Conservation (phyloP, 2,329 filamentous ascomycete species). For the Epichloe typhina region DNA sequence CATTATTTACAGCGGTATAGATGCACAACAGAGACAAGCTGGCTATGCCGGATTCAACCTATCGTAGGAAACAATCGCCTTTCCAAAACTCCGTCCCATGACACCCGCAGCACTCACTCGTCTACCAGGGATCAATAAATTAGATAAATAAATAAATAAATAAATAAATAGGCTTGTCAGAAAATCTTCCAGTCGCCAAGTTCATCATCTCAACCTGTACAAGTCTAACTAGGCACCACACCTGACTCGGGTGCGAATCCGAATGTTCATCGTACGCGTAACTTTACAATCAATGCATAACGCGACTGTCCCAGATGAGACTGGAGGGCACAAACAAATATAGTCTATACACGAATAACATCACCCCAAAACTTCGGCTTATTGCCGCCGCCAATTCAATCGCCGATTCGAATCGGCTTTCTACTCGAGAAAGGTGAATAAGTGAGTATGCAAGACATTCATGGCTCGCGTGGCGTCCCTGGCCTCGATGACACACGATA, state of each 20-base stretch:
- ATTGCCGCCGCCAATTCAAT: no score
- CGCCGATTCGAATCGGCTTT: not conserved
- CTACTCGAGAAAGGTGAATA: slow-evolving; percentile 88
- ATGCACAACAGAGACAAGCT: not conserved
- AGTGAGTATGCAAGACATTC: slow-evolving; percentile 90
- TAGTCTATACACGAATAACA: not conserved
- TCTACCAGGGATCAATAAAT: not conserved
- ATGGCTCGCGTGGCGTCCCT: slow-evolving; percentile 83
- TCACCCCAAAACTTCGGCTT: not conserved
- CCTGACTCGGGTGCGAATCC: not conserved
- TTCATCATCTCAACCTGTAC: not conserved
- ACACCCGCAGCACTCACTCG: not conserved
- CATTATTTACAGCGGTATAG: no score
- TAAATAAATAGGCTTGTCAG: not conserved
- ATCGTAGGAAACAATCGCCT: not conserved
- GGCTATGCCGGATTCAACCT: not conserved
- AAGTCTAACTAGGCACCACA: no score
- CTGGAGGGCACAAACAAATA: not conserved
- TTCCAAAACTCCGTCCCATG: not conserved
- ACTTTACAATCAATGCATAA: not conserved
- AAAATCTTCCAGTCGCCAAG: not conserved
- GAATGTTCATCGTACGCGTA: not conserved
- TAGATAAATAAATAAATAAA: not conserved
- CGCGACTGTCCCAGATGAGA: not conserved
- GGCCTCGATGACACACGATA: slow-evolving; percentile 92